phyloP scores from a whole-genome alignment of 176 grass and related monocot species.

The Urochloa ruziziensis region DNA sequence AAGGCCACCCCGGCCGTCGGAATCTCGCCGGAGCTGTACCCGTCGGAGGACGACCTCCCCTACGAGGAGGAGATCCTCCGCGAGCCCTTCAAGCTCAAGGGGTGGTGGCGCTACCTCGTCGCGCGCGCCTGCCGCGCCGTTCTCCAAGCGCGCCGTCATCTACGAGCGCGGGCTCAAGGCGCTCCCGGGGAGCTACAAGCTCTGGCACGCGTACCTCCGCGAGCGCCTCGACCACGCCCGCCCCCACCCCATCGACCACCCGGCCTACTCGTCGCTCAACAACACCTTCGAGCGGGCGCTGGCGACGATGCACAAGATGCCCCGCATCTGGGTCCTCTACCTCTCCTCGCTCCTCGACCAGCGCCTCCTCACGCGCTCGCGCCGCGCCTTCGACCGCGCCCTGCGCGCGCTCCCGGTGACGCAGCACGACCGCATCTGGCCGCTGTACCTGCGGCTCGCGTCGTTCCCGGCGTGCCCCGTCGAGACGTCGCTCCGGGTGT shows the following conservation, averaged over 20 bases:
- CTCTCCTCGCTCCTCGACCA: conserved; percentile 71
- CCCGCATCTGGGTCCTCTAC: conserved; percentile 75
- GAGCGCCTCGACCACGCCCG: conserved; percentile 77
- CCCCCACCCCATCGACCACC: conserved; percentile 60
- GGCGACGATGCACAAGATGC: conserved; percentile 92
- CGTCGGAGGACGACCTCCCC: conserved; percentile 61
- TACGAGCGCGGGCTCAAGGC: conserved; percentile 83
- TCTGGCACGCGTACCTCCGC: conserved; percentile 84
- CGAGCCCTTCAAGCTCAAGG: conserved; percentile 78
- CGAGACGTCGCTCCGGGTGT: conserved; percentile 76
- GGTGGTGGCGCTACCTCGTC: conserved; percentile 87
- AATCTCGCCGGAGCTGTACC: conserved; percentile 67
- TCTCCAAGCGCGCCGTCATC: conserved; percentile 70
- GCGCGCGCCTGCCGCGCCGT: conserved; percentile 64
- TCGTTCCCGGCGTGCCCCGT: conserved; percentile 66
- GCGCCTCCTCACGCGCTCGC: conserved; percentile 56
- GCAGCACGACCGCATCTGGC: conserved; percentile 88
- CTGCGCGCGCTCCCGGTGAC: conserved; percentile 74
- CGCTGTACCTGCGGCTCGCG: conserved; percentile 64
- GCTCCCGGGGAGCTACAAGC: conserved; percentile 77
- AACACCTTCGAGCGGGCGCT: conserved; percentile 87
- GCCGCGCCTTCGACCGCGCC: conserved; percentile 68
- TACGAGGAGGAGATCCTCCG: conserved; percentile 91
- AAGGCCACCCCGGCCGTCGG: neutral
- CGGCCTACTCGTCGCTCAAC: conserved; percentile 68